Evolutionary conservation across 768 basidiomycete species (phyloP).

Genomic region (Sutorius australiensis): DNA sequence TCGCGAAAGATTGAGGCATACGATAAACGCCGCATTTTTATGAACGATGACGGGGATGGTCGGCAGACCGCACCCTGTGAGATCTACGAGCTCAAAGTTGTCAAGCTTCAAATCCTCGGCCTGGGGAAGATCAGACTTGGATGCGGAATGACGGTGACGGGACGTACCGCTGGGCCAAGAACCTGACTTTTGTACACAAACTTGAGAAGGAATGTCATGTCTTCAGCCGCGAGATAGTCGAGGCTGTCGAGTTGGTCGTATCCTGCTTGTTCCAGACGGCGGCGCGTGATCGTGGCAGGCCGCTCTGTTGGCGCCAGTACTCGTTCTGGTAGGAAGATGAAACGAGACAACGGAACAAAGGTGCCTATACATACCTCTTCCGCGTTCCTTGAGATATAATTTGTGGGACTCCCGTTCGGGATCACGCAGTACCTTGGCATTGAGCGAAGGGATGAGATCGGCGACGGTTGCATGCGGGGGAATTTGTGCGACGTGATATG

Average conservation of each 20-base stretch:
- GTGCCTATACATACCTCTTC: constrained; percentile 51
- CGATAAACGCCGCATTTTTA: constrained; percentile 76
- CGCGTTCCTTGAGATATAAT: constrained; percentile 71
- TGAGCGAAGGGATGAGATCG: constrained; percentile 59
- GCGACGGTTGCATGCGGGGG: constrained; percentile 63
- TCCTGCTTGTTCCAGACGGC: constrained; percentile 84
- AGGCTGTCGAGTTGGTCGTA: constrained; percentile 79
- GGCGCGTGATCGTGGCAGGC: constrained; percentile 80
- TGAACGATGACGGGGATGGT: constrained; percentile 88
- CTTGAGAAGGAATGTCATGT: constrained; percentile 79
- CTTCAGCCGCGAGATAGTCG: constrained; percentile 72
- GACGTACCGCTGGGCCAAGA: constrained; percentile 58
- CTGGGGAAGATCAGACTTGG: constrained; percentile 34
- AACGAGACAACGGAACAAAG: neutral
- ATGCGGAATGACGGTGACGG: neutral
- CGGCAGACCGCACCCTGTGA: constrained; percentile 74
- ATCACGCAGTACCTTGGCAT: constrained; percentile 49
- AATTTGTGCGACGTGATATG: constrained; percentile 68
- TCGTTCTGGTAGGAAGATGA: constrained; percentile 54
- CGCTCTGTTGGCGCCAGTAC: constrained; percentile 75
- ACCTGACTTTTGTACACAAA: constrained; percentile 85
- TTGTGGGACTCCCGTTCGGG: constrained; percentile 59
- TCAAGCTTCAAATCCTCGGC: constrained; percentile 72
- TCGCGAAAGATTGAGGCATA: constrained; percentile 81
- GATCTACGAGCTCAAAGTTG: constrained; percentile 73